Base-by-base conservation (phyloP, 2,329 filamentous ascomycete species). In the Diaporthe caulivora region DNA sequence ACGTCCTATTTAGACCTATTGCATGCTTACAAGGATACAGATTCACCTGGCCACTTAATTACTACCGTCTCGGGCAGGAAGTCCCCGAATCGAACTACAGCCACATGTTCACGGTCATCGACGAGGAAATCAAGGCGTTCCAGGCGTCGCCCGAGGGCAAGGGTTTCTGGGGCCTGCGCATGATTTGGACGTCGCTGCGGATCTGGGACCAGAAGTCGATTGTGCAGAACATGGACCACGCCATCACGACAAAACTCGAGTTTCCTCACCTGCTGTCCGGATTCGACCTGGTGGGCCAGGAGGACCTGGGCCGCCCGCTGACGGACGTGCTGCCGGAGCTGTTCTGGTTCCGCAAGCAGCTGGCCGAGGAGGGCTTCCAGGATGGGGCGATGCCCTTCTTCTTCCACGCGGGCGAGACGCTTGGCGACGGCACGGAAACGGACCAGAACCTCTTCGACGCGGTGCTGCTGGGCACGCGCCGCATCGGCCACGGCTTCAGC, bases 321-420 rank as follows among this genome's bases (percentile, higher is more conserved):
- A 87, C 89, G 40, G 93, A 97, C 77, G 84, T 97, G 4, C 88
- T 96, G 0, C 95, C 95, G 0, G 91, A 97, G 79, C 86, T 98
- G 0, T 96, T 98, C 82, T 98, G 95, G 95, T 98, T 98, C 87
- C 92, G 92, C 76, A 95, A 96, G 82, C 90, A 93, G 78, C 98
- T 95, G 81, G 89, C 90, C 0, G 88, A 94, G 79, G 92, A 95
- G 79, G 91, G 89, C 2, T 89, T 98, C 49, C 24, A 44, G 1
- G 73, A 75, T 11, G 91, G 95, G 65, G 62, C 62, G 13, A 91
- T 99, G 13, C 96, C 96, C 0, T 98, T 98, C 86, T 97, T 97
- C 86, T 97, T 98, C 85, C 95, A 98, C 81, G 95, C 96, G 0
- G 96, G 95, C 76, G 95, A 98, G 83, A 94, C 92, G 44, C 90